Base-by-base conservation (phyloP, 345 rosid genomes). In the Diplotaxis tenuifolia region DNA sequence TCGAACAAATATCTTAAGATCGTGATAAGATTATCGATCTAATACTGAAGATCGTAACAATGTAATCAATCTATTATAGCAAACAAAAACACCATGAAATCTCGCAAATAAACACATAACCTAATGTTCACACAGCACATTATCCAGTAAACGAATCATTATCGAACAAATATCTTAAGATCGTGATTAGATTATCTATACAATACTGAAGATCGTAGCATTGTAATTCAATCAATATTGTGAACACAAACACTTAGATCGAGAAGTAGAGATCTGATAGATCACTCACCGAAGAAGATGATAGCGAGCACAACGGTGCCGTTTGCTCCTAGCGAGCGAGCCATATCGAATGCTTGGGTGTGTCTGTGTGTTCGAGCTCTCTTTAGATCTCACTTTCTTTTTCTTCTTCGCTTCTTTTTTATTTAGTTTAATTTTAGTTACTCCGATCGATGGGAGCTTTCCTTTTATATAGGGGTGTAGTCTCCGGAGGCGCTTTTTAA, bases 201-300 rank as follows among this genome's bases (percentile, higher is more conserved):
- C 16, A 14, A 14, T n/a, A 42, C 0, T 6, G 2, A 1, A 14
- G 49, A 42, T 42, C 49, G 49, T 15, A 42, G 0, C n/a, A 42
- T 15, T 42, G 49, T 6, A 40, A 34, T 34, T 10, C 12, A 34
- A 1, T 34, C 40, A 9, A 36, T 5, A 25, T 25, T 2, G 28
- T 25, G 28, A 25, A 5, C 28, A 25, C 3, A 25, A 25, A 25
- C 28, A 25, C 28, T 7, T 2, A 40, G 47, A 66, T 45, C 59
- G 7, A 42, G 40, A 34, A 18, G 6, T 6, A 0, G 14, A 38
- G 49, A 42, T 42, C 49, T 42, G 49, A 42, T 7, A 14, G 49
- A 14, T 1, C 18, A 68, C 79, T 75, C n/a, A 75, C 79, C 79
- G 36, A 68, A 25, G 70, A 75, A 75, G 75, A 75, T 52, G 79